Evolutionary conservation across 345 rosid species (phyloP), one percentile per base, ranked within the genome.

Genomic region (Brassica rapa): DNA sequence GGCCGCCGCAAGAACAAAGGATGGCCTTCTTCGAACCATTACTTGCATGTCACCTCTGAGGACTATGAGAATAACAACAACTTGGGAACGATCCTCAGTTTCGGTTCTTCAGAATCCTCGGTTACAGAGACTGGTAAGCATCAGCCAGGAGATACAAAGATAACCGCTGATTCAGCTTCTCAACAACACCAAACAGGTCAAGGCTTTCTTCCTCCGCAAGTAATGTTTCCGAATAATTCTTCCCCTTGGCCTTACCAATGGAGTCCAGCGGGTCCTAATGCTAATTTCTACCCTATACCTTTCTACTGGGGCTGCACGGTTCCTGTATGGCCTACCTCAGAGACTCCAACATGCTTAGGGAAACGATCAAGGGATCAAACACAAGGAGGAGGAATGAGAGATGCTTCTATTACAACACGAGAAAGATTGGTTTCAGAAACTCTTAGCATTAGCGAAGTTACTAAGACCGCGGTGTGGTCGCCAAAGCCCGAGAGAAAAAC

Each of bases 1-100:
- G 97, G 98, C 6, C 89, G 98, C 0, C 91, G 97, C 65, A 93
- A 89, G 86, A 91, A 86, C 82, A 91, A 91, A 82, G 83, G 83
- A 75, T 70, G 89, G 81, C 66, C 85, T 81, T 19, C 83, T 55
- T 72, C 71, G 32, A 77, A 85, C 76, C 79, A 53, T 61, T 80
- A 80, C 82, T 62, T 74, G 79, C 79, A 74, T 29, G 74, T 79
- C 70, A 79, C 74, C 24, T 68, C 78, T 25, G 71, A 74, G 15
- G 71, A 74, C 2, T 53, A 16, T 10, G 70, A 73, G 12, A 30
- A 71, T 23, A 53, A 16, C 15, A 53, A 51, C 66, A 71, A 81
- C 82, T 84, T 72, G 30, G 85, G 84, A 43, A 71, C 82, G 56
- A 84, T 90, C 51, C 87, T 89, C 16, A 86, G 82, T 55, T 90